A percentile compares a stretch with the other conserved stretches of the same genome.
These are phyloP conservation scores for Cyclotella sp. DNA, from an alignment of 108 stramenopile genomes.

Conservation along the genomic window DNA sequence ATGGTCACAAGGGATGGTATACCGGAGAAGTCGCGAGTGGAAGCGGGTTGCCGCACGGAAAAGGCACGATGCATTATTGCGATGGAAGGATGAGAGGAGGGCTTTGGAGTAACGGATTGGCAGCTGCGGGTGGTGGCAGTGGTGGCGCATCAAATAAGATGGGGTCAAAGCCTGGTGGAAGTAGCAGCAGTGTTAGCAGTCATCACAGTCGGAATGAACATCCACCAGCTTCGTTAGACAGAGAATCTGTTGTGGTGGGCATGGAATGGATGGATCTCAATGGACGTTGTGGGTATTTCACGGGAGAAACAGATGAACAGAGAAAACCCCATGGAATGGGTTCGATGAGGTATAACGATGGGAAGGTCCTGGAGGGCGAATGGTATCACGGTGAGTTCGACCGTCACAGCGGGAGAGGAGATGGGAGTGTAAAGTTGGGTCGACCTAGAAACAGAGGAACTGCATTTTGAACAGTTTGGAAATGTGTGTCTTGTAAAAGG, in stretches of 20 bases:
- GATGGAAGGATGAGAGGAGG: slow-evolving; percentile 42
- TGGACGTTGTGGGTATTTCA: slow-evolving; percentile 25
- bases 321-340: slow-evolving; percentile 41
- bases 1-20: slow-evolving; percentile 79
- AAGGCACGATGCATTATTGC: slow-evolving; percentile 56
- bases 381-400: slow-evolving; percentile 44
- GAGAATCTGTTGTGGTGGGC: slow-evolving; percentile 14
- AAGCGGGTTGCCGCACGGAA: slow-evolving; percentile 81
- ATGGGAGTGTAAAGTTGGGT: slow-evolving; percentile 1
- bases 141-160: neutral
- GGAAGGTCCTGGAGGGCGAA: slow-evolving; percentile 28
- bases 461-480: neutral
- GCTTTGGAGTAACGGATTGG: slow-evolving; percentile 44
- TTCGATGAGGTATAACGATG: slow-evolving; percentile 27
- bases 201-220: neutral
- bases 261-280: slow-evolving; percentile 35
- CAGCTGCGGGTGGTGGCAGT: slow-evolving; percentile 15
- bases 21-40: slow-evolving; percentile 74
- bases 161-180: neutral
- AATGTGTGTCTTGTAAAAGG: too few relatives aligned
- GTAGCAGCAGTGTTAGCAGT: slow-evolving; percentile 17
- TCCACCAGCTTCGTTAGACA: neutral
- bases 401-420: slow-evolving; percentile 8
- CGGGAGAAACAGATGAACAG: slow-evolving; percentile 34
- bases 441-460: slow-evolving; percentile 12